phyloP scores from a whole-genome alignment of 192 early-diverging fungal species.

The Backusella liffmaniae region DNA sequence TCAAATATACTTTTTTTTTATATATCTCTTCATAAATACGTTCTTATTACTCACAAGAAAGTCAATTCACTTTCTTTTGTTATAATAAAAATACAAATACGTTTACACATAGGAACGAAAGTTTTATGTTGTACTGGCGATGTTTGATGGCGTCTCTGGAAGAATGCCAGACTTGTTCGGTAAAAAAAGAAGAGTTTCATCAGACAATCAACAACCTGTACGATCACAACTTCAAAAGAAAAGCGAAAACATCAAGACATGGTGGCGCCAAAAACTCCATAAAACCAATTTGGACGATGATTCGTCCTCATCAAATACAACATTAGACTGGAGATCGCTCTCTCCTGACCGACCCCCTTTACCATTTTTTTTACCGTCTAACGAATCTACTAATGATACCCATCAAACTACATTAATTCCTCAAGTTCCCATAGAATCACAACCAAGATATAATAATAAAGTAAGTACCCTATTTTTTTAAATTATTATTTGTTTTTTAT shows the following conservation, averaged over 20 bases:
- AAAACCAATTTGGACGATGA: background rate
- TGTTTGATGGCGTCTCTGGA: constrained; percentile 15
- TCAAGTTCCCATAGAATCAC: background rate
- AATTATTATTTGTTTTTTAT: constrained; percentile 4
- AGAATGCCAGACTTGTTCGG: constrained; percentile 2
- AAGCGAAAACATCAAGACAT: background rate
- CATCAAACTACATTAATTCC: background rate
- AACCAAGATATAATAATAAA: background rate
- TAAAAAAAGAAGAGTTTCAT: background rate
- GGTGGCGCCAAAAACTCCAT: constrained; percentile 14
- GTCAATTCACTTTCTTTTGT: background rate
- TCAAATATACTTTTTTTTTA: background rate
- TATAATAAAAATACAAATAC: background rate
- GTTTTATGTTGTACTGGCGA: constrained; percentile 2
- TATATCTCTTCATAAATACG: background rate
- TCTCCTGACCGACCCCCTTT: constrained; percentile 33
- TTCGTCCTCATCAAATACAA: background rate
- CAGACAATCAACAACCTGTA: background rate
- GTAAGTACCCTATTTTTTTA: background rate
- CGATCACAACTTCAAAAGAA: background rate
- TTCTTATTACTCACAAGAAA: background rate
- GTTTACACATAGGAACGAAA: background rate
- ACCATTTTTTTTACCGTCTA: constrained; percentile 12
- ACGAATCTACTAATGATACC: background rate
- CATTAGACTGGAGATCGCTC: constrained; percentile 30